Conservation (phyloP, 768 basidiomycete species). For the Amanita rubescens region DNA sequence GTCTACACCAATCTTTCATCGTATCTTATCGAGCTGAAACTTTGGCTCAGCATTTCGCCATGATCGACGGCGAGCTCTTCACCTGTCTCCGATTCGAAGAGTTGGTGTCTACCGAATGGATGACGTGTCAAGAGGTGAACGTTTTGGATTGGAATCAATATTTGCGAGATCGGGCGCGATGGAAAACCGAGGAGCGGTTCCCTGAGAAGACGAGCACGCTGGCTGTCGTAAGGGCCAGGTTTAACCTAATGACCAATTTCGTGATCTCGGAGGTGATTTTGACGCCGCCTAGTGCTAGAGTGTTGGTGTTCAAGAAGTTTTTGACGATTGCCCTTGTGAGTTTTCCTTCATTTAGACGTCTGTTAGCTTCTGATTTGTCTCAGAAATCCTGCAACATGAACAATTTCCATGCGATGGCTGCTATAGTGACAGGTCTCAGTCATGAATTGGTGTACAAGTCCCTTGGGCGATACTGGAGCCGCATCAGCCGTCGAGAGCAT, state of each 20-base stretch:
- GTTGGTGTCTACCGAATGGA: conserved; percentile 70
- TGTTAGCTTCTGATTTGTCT: background rate
- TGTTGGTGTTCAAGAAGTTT: conserved; percentile 65
- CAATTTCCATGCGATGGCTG: conserved; percentile 74
- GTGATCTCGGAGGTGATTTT: conserved; percentile 74
- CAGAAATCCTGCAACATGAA: conserved; percentile 77
- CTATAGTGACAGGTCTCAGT: conserved; percentile 71
- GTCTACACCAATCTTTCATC: conserved; percentile 66
- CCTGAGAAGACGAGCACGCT: conserved; percentile 63
- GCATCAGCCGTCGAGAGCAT: conserved; percentile 61
- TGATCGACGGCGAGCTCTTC: conserved; percentile 86
- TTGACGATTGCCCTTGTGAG: conserved; percentile 82
- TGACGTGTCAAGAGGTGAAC: conserved; percentile 52
- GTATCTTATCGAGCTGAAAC: conserved; percentile 51
- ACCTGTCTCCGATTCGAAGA: conserved; percentile 84
- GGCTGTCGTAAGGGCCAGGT: conserved; percentile 69
- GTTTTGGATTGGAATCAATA: conserved; percentile 81
- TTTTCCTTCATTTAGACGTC: conserved; percentile 4
- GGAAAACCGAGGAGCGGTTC: conserved; percentile 55
- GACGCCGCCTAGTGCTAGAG: conserved; percentile 59
- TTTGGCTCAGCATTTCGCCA: conserved; percentile 72
- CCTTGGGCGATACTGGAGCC: conserved; percentile 56
- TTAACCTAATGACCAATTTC: conserved; percentile 81
- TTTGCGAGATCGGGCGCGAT: conserved; percentile 63
- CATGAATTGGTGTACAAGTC: conserved; percentile 61